These are phyloP conservation scores for Candolleomyces eurysporus DNA, from an alignment of 768 basidiomycete species.

Conservation along the genomic window DNA sequence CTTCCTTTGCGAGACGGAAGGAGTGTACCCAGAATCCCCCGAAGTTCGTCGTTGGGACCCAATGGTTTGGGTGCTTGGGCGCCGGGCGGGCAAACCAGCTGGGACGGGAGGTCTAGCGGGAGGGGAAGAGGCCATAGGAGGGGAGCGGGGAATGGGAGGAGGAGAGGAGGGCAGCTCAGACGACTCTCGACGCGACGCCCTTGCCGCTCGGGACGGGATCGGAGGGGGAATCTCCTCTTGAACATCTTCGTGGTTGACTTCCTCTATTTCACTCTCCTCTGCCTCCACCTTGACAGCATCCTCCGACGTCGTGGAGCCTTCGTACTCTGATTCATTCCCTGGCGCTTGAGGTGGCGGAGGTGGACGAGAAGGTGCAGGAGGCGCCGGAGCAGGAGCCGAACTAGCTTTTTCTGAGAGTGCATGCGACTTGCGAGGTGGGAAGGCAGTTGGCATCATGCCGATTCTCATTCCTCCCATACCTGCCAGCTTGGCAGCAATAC, in stretches of 20 bases:
- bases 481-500: constrained; percentile 53
- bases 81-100: constrained; percentile 32
- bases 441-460: constrained; percentile 50
- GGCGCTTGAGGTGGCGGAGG: constrained; percentile 24
- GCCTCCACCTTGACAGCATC: constrained; percentile 66
- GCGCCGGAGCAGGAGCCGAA: constrained; percentile 15
- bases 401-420: constrained; percentile 19
- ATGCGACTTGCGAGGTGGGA: constrained; percentile 31
- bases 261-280: constrained; percentile 73
- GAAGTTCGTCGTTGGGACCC: constrained; percentile 39
- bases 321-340: constrained; percentile 46
- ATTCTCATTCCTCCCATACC: constrained; percentile 59
- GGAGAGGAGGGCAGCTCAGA: constrained; percentile 12
- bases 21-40: constrained; percentile 22
- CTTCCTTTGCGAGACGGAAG: constrained; percentile 16
- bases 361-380: constrained; percentile 6
- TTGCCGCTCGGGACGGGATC: constrained; percentile 46
- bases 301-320: constrained; percentile 45
- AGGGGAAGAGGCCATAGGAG: constrained; percentile 12
- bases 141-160: not conserved
- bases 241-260: constrained; percentile 58
- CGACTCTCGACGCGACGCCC: constrained; percentile 15
- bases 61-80: constrained; percentile 35
- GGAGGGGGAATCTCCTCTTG: constrained; percentile 48
- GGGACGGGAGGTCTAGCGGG: constrained; percentile 52